These are phyloP conservation scores for Cryptosporidium tyzzeri DNA, from an alignment of 169 alveolate species.

Conservation along the genomic window DNA sequence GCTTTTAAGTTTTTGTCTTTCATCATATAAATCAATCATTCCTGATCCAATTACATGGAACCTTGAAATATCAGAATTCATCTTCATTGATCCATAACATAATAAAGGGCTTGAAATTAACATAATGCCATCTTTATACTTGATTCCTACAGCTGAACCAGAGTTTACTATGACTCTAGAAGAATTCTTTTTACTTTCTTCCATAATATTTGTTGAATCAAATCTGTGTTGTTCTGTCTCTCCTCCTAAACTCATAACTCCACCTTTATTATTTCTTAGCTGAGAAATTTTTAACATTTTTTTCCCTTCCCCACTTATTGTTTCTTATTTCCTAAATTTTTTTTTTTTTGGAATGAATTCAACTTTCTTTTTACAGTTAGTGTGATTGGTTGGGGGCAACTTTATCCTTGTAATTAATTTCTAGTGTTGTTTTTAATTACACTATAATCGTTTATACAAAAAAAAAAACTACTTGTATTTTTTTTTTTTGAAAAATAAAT, in stretches of 20 bases:
- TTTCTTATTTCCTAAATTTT: neutral
- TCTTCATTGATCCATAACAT: conserved; percentile 57
- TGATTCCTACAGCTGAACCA: conserved; percentile 69
- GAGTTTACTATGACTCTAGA: conserved; percentile 57
- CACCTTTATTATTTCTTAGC: neutral
- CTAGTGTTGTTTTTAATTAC: neutral
- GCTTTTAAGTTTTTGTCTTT: conserved; percentile 9
- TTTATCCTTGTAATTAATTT: too few relatives aligned
- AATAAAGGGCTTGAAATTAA: conserved; percentile 51
- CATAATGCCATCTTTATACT: conserved; percentile 65
- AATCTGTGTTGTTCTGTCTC: neutral
- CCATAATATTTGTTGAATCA: neutral
- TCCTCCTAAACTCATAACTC: neutral
- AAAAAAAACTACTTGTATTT: too few relatives aligned
- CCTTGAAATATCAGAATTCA: conserved; percentile 56
- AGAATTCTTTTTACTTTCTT: conserved; percentile 27
- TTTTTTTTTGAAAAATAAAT: neutral
- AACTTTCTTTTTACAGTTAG: neutral
- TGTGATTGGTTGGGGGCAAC: too few relatives aligned
- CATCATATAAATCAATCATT: conserved; percentile 20
- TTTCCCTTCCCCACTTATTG: neutral
- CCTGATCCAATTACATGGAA: conserved; percentile 69
- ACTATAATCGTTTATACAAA: too few relatives aligned
- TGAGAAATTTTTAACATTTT: conserved; percentile 7
- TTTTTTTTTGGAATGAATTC: neutral